Evolutionary conservation across 2,329 filamentous ascomycete species (phyloP).

Genomic region (Neonectria coccinea): DNA sequence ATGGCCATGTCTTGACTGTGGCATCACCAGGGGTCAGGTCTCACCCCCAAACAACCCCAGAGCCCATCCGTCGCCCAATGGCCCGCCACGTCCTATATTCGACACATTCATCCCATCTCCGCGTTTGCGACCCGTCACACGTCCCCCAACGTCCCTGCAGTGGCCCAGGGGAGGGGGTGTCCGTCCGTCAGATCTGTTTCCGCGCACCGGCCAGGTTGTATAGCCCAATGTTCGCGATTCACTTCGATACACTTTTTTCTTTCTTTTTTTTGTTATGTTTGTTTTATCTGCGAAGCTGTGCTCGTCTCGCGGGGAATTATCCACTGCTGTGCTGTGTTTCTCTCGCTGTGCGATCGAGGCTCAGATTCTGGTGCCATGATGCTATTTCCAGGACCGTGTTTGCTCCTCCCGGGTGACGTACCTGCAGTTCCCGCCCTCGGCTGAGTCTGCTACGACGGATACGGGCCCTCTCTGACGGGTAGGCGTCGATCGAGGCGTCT

Average conservation of each 20-base stretch:
- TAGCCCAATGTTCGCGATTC: neutral
- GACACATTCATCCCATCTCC: conserved; percentile 21
- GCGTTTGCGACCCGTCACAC: conserved; percentile 42
- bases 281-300: neutral
- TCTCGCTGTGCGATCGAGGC: conserved; percentile 2
- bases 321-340: conserved; percentile 27
- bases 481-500: neutral
- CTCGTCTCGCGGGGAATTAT: conserved; percentile 27
- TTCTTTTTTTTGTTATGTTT: neutral
- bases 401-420: conserved; percentile 30
- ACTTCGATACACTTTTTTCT: neutral
- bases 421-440: conserved; percentile 1
- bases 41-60: neutral
- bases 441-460: neutral
- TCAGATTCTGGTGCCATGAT: conserved; percentile 12
- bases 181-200: conserved; percentile 2
- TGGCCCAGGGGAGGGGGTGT: conserved; percentile 30
- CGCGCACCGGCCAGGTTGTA: neutral
- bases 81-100: neutral
- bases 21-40: neutral
- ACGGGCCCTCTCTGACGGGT: neutral
- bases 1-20: neutral
- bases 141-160: conserved; percentile 42
- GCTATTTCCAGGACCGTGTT: conserved; percentile 38
- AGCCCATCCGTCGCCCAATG: neutral